These are phyloP conservation scores for Phytopythium sindhum DNA, from an alignment of 352 stramenopile species.

Conservation along the genomic window DNA sequence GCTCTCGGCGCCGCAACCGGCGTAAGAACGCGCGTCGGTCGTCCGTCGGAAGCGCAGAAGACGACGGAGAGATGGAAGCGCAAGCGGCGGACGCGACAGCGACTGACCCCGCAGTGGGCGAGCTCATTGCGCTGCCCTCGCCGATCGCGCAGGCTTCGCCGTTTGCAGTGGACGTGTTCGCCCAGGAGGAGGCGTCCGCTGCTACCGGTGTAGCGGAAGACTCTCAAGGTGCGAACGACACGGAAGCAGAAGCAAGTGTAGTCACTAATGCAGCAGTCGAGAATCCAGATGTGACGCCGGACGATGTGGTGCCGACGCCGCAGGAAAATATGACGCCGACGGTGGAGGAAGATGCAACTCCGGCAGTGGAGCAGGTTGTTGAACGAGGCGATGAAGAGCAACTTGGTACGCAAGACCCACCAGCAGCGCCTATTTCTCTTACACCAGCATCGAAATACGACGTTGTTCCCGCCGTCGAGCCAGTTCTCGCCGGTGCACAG, in stretches of 20 bases:
- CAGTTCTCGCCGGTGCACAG: neutral
- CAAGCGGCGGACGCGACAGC: neutral
- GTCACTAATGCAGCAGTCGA: neutral
- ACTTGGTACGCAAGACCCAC: neutral
- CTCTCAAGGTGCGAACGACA: neutral
- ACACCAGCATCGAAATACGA: too few relatives aligned
- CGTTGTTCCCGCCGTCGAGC: too few relatives aligned
- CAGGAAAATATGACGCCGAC: neutral
- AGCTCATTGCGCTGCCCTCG: neutral
- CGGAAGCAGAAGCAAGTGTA: neutral
- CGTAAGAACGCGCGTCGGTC: neutral
- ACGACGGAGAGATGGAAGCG: neutral
- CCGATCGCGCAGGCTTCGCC: neutral
- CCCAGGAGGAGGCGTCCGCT: neutral
- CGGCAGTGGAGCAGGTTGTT: neutral
- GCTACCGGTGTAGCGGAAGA: neutral
- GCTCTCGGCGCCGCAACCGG: neutral
- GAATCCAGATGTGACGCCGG: neutral
- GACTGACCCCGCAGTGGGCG: neutral
- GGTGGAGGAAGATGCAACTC: neutral
- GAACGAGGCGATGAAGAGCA: neutral
- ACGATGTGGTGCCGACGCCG: neutral
- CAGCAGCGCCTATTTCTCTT: neutral
- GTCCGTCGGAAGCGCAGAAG: neutral
- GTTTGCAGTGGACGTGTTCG: neutral